These are phyloP conservation scores for Grifola frondosa DNA, from an alignment of 1,284 basidiomycete genomes.

Conservation along the genomic window DNA sequence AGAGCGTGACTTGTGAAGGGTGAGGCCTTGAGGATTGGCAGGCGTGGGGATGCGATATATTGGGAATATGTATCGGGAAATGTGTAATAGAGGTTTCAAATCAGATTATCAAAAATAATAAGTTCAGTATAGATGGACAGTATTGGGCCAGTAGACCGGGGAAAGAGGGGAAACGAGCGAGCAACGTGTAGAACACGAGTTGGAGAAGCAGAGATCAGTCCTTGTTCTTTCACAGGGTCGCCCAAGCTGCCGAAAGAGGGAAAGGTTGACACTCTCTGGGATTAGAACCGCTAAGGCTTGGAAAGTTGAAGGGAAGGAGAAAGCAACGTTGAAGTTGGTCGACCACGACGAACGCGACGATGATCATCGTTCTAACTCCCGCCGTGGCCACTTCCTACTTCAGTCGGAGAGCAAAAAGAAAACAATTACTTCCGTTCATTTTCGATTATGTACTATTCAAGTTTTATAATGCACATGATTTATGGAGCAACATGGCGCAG, in stretches of 20 bases:
- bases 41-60: slow-evolving; percentile 20
- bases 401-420: too few relatives aligned
- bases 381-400: too few relatives aligned
- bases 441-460: too few relatives aligned
- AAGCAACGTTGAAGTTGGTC: not conserved
- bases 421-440: too few relatives aligned
- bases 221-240: slow-evolving; percentile 16
- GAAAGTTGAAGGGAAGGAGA: slow-evolving; percentile 1
- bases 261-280: too few relatives aligned
- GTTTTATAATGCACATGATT: too few relatives aligned
- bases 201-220: slow-evolving; percentile 19
- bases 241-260: slow-evolving; percentile 18
- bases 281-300: too few relatives aligned
- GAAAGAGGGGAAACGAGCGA: slow-evolving; percentile 42
- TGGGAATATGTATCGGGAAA: slow-evolving; percentile 14
- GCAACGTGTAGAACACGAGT: slow-evolving; percentile 79
- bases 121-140: slow-evolving; percentile 13
- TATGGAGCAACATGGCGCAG: too few relatives aligned
- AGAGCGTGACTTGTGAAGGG: slow-evolving; percentile 24
- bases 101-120: slow-evolving; percentile 20
- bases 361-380: too few relatives aligned
- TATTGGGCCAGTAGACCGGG: slow-evolving; percentile 19
- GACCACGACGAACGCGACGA: too few relatives aligned
- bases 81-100: slow-evolving; percentile 11
- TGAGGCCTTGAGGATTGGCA: slow-evolving; percentile 14